phyloP scores from a whole-genome alignment of 176 grass and related monocot species.

The Urochloa ruziziensis region DNA sequence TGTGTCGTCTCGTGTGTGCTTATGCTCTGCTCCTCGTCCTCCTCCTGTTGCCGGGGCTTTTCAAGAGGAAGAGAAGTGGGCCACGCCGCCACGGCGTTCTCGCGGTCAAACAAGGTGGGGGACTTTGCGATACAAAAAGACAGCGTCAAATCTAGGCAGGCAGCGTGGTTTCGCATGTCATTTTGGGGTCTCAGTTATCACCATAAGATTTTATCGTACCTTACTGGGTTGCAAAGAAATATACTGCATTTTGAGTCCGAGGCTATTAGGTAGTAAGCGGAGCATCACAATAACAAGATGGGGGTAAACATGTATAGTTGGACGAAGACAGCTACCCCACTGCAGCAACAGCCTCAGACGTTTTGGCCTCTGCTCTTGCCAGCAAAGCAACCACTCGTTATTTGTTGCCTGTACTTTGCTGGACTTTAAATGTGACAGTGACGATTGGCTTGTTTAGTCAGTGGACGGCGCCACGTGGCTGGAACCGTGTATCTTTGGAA shows the following conservation, averaged over 20 bases:
- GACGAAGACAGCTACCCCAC: background rate
- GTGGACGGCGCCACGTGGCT: background rate
- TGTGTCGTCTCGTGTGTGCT: background rate
- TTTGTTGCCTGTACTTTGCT: background rate
- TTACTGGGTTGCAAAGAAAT: too few species aligned
- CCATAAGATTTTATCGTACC: too few species aligned
- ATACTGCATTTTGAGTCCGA: too few species aligned
- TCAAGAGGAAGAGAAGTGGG: background rate
- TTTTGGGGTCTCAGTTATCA: background rate
- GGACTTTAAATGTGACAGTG: slow-evolving; percentile 20
- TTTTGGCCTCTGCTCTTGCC: background rate
- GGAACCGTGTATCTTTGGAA: background rate
- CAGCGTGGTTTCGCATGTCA: background rate
- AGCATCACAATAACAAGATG: too few species aligned
- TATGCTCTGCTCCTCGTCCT: too few species aligned
- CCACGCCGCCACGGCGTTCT: background rate
- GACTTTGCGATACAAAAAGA: background rate
- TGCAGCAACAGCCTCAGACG: background rate
- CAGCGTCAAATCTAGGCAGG: background rate
- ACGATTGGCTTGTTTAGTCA: background rate
- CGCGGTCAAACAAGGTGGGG: background rate
- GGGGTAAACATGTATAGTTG: background rate
- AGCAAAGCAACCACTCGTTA: background rate
- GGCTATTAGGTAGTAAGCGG: too few species aligned
- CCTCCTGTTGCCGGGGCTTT: background rate